phyloP scores from a whole-genome alignment of 164 flowering plant species.

The Berberis thunbergii region DNA sequence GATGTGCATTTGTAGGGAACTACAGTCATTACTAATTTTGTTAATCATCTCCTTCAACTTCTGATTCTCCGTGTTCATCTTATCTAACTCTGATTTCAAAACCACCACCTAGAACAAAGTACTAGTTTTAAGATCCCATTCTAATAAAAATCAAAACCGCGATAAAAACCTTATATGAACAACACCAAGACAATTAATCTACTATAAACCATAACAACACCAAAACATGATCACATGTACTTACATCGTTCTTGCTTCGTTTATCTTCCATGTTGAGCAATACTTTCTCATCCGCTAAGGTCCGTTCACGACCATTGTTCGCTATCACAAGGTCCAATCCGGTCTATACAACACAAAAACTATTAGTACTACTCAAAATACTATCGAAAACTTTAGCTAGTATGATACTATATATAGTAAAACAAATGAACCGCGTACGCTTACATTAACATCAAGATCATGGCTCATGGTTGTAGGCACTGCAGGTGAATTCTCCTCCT shows the following conservation, averaged over 20 bases:
- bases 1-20: slow-evolving; percentile 56
- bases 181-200: no score
- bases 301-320: slow-evolving; percentile 63
- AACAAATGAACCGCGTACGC: no score
- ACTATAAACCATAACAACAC: background rate
- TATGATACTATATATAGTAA: no score
- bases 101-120: slow-evolving; percentile 35
- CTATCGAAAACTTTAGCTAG: no score
- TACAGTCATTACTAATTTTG: slow-evolving; percentile 57
- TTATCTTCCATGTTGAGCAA: slow-evolving; percentile 40
- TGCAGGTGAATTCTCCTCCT: no score
- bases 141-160: background rate
- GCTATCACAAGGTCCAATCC: slow-evolving; percentile 65
- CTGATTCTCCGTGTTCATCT: slow-evolving; percentile 63
- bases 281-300: slow-evolving; percentile 57
- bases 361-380: no score
- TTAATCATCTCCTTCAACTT: slow-evolving; percentile 49
- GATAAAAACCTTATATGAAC: background rate
- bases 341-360: slow-evolving; percentile 28
- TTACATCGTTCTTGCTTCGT: slow-evolving; percentile 50
- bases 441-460: no score
- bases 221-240: background rate
- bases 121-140: background rate
- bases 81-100: slow-evolving; percentile 51
- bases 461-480: no score